Evolutionary conservation across 2,329 filamentous ascomycete genomes (phyloP), one percentile per base, ranked within the genome.

Genomic region (Scedosporium dehoogii): DNA sequence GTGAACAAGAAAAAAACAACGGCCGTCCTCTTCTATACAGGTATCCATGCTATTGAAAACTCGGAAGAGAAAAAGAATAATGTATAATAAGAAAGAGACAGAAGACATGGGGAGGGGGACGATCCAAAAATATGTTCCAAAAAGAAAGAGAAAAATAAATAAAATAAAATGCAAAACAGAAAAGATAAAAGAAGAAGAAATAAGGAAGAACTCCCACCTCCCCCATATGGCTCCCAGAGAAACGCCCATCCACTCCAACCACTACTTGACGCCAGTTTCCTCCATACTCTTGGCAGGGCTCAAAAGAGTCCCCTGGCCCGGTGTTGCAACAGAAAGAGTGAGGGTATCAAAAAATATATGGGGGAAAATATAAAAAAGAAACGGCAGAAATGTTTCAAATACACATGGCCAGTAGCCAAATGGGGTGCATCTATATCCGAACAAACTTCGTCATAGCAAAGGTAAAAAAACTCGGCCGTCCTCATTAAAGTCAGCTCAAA

Each of bases 391-490:
- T 6, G 6, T 51, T 18, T 51, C 56, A 29, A n/a, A 38, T 29
- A 33, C 18, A 18, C 14, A 53, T 38, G 25, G 41, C 23, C 18
- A 56, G 18, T 25, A 48, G 46, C 29, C 33, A 29, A 29, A 18
- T 33, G 27, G 14, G 14, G 14, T 42, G 6, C 16, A 42, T 27
- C 44, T 25, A 58, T 38, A 21, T 57, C 12, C n/a, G 25, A 57
- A 9, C 16, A 29, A n/a, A 27, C 25, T n/a, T 23, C 55, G 12
- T 18, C 23, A 33, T 57, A n/a, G 7, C 23, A 29, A 14, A n/a
- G 27, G 23, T 10, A 57, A 57, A 25, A 58, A 18, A 18, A 2
- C 38, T 46, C 58, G 25, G 56, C 59, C 48, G 75, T 70, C 33
- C 33, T 38, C 33, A 38, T 38, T 38, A 38, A 38, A 38, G 3